These are phyloP conservation scores for Leishmania aethiopica DNA, from an alignment of 208 protist genomes.

Conservation along the genomic window DNA sequence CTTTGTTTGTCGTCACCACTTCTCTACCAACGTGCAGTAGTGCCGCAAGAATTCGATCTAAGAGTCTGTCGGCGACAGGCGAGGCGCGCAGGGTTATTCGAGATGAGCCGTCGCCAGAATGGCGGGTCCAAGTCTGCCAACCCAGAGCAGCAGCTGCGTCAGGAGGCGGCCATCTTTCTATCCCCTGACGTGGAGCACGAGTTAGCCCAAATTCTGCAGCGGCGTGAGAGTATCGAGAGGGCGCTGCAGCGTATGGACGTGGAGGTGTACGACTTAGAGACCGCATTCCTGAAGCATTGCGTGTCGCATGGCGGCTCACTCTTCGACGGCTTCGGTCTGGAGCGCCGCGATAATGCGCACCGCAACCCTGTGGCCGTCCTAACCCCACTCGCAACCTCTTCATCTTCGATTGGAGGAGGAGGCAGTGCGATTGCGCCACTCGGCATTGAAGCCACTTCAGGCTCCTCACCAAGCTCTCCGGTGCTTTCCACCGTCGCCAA, in stretches of 20 bases:
- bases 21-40: too few species aligned
- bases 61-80: not conserved
- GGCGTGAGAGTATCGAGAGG: constrained; percentile 51
- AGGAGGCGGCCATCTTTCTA: constrained; percentile 30
- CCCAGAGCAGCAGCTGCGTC: constrained; percentile 24
- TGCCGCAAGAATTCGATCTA: too few species aligned
- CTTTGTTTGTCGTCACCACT: too few species aligned
- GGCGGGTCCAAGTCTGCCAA: constrained; percentile 13
- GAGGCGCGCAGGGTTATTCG: not conserved
- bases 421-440: not conserved
- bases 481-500: not conserved
- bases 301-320: constrained; percentile 71
- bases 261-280: constrained; percentile 74
- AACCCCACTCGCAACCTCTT: constrained; percentile 20
- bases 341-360: constrained; percentile 42
- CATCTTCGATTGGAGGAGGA: not conserved
- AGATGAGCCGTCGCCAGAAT: constrained; percentile 28
- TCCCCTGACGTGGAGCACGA: constrained; percentile 28
- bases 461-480: constrained; percentile 1
- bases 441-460: not conserved
- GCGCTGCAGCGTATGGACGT: constrained; percentile 49
- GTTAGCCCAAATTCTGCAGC: constrained; percentile 40
- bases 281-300: constrained; percentile 58
- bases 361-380: constrained; percentile 30
- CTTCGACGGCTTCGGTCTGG: constrained; percentile 81